Base-by-base conservation (phyloP, 2,329 filamentous ascomycete species). In the Trichophyton equinum region DNA sequence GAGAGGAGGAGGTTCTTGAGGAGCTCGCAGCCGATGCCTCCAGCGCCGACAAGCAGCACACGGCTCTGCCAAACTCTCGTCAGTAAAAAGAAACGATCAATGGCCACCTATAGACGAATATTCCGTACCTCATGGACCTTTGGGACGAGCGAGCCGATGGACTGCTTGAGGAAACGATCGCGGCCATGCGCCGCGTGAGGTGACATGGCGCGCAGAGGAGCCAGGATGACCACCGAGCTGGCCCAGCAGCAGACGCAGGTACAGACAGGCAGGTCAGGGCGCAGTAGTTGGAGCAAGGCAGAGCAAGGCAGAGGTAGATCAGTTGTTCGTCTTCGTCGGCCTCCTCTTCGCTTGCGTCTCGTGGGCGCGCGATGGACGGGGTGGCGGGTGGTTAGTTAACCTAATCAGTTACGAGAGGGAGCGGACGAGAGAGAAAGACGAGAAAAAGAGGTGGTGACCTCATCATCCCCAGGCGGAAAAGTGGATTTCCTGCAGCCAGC, bases 11-110 rank as follows among this genome's bases (percentile, higher is more conserved):
- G 85, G 74, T 97, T 96, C 80, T 99, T 99, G 65, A 99, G 84
- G 6, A 99, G 82, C 77, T 99, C 94, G 77, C 94, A 99, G 68
- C 94, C 94, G 71, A 99, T 99, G 64, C 94, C 94, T 64, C 94
- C 94, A 61, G 94, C 94, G 69, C 94, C 94, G 61, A 99, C 92
- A 80, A 99, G 90, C 62, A 99, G 81, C 59, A 96, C 87, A 65
- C 86, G 88, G 64, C 90, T 83, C 91, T 96, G 75, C 63, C 63
- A 38, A 38, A 38, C 6, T 7, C 33, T 38, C 6, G 33, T 38
- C 11, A 38, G 33, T 38, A 46, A 63, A 20, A 59, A 22, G 22
- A 15, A 22, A 33, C 13, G 46, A 38, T 42, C 51, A 36, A 30
- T 36, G 20, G 8, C 22, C 40, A 9, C 22, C 0, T 44, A 25